Evolutionary conservation across 192 early-diverging fungal species (phyloP).

Genomic region (Linnemannia schmuckeri): DNA sequence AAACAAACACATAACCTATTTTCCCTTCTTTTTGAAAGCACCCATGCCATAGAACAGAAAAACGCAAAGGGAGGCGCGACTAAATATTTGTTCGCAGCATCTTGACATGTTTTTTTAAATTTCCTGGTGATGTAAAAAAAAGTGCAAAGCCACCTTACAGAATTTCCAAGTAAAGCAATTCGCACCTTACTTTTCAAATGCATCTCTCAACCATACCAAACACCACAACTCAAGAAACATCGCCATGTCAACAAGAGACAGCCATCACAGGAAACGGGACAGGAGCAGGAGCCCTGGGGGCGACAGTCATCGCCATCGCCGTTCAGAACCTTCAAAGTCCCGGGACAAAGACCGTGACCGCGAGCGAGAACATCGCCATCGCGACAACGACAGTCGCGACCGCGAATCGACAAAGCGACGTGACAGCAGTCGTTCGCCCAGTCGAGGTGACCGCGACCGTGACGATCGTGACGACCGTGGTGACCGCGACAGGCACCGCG

Average conservation of each 20-base stretch:
- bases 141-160: neutral
- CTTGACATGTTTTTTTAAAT: no score
- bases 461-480: neutral
- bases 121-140: no score
- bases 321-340: neutral
- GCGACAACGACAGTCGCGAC: neutral
- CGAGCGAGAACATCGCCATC: conserved; percentile 3
- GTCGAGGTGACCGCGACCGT: neutral
- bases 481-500: neutral
- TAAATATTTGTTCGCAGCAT: no score
- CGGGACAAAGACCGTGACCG: neutral
- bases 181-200: neutral
- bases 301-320: neutral
- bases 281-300: conserved; percentile 12
- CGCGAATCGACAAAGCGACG: no score
- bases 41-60: no score
- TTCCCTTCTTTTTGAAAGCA: no score
- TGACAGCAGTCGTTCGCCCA: no score
- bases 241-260: conserved; percentile 33
- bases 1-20: no score
- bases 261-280: conserved; percentile 39
- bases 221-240: neutral
- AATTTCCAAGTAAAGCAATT: neutral
- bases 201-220: neutral
- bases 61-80: no score